These are phyloP conservation scores for Metarhizium robertsii DNA, from an alignment of 2,329 filamentous ascomycete species.

Conservation along the genomic window DNA sequence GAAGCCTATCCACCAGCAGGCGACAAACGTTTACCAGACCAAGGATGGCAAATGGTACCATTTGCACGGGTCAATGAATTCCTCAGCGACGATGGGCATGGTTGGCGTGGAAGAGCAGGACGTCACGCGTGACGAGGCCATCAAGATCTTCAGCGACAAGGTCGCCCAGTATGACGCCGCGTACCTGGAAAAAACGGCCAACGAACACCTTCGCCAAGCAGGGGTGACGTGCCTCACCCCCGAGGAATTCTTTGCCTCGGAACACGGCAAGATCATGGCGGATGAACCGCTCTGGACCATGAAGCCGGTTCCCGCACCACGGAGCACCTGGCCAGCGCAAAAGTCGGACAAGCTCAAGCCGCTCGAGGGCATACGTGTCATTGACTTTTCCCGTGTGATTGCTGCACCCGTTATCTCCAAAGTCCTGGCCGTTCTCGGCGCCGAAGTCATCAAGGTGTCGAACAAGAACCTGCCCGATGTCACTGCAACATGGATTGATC, in stretches of 20 bases:
- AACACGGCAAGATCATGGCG: constrained; percentile 11
- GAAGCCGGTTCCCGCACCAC: neutral
- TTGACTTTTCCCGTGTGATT: constrained; percentile 26
- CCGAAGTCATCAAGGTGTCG: constrained; percentile 24
- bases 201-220: constrained; percentile 23
- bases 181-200: constrained; percentile 21
- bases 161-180: constrained; percentile 17
- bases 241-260: constrained; percentile 20
- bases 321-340: neutral
- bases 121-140: constrained; percentile 18
- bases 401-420: constrained; percentile 23
- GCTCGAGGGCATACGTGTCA: constrained; percentile 23
- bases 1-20: constrained; percentile 19
- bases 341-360: constrained; percentile 10
- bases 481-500: constrained; percentile 20
- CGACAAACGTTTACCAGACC: constrained; percentile 25
- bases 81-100: constrained; percentile 20
- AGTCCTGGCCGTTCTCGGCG: constrained; percentile 22
- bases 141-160: constrained; percentile 13
- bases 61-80: constrained; percentile 23
- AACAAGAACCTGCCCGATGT: constrained; percentile 21
- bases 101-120: constrained; percentile 18
- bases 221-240: constrained; percentile 22
- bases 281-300: neutral
- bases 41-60: constrained; percentile 25